Evolutionary conservation across 306 rosid genomes (phyloP), one percentile per base, ranked within the genome.

Genomic region (Purshia tridentata): DNA sequence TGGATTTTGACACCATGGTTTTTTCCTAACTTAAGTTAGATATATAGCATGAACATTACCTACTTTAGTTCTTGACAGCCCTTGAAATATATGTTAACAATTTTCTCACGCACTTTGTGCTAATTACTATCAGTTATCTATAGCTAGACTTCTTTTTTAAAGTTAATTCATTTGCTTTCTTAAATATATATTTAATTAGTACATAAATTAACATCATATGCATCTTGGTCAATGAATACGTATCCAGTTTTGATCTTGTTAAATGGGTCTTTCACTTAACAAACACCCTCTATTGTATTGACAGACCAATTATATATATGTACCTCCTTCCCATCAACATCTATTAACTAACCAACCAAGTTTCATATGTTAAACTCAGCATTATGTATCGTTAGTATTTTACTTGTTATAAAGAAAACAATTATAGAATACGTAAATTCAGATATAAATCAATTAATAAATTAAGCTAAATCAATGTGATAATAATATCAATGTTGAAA

Each of bases 191-290:
- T 18, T 56, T 37, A 51, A 52, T 39, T 59, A 19, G 40, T 29
- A 47, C 72, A 37, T 49, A 19, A 49, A 20, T 76, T 59, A 22
- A 41, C 51, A 73, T 61, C 69, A 37, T 13, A 9, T 8, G n/a
- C 15, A 19, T 49, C 69, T n/a, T n/a, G n/a, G n/a, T n/a, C 47
- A 66, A 47, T 70, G 4, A 70, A 55, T 18, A 10, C 23, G 35
- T 45, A 5, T 16, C 35, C 41, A 46, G 41, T 4, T 7, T 51
- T 72, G 40, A 60, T 42, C 46, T 72, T 64, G 83, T 70, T 72
- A 55, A 39, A 54, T 58, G 88, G 7, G 55, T 71, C 55, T 23
- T 51, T 66, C 83, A 22, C 71, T 62, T 46, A 53, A 65, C 77
- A 63, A 74, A 53, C 41, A 10, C 77, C 64, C 47, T 45, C 76